Percentiles rank a stretch among this genome's conserved stretches.
phyloP scores from a whole-genome alignment of 2,329 filamentous ascomycete species.

The Cladosporium sp. region DNA sequence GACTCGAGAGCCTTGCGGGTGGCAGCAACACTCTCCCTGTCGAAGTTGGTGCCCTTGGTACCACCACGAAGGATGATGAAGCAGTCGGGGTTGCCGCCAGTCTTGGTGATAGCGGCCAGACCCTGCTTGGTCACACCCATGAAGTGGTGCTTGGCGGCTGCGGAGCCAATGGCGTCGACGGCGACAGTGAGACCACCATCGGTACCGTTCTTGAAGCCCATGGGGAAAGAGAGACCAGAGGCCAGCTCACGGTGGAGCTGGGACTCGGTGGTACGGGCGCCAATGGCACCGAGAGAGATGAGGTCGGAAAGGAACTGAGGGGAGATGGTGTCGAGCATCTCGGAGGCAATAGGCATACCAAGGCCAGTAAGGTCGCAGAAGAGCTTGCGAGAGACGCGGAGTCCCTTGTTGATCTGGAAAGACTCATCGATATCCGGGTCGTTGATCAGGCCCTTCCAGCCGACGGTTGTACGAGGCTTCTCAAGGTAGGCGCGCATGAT shows the following conservation, averaged over 20 bases:
- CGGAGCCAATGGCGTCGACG: constrained; percentile 91
- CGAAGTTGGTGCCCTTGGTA: constrained; percentile 90
- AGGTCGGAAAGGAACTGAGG: constrained; percentile 94
- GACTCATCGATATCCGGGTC: constrained; percentile 97
- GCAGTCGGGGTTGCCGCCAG: constrained; percentile 91
- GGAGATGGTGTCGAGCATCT: constrained; percentile 98
- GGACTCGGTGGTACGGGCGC: constrained; percentile 92
- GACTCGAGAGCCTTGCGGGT: constrained; percentile 75
- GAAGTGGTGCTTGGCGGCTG: constrained; percentile 91
- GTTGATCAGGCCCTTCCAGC: constrained; percentile 98
- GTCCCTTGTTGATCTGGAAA: constrained; percentile 98
- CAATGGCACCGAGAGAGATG: constrained; percentile 86
- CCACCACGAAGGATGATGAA: constrained; percentile 94
- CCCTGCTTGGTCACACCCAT: constrained; percentile 95
- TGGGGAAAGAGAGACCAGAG: constrained; percentile 90
- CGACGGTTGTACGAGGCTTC: constrained; percentile 95
- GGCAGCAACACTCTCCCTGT: constrained; percentile 75
- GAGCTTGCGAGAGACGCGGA: constrained; percentile 79
- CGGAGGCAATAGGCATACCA: constrained; percentile 93
- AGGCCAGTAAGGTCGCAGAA: constrained; percentile 87
- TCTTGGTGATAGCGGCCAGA: constrained; percentile 90
- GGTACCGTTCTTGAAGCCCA: constrained; percentile 99
- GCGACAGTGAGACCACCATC: constrained; percentile 86
- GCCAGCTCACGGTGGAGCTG: constrained; percentile 94
- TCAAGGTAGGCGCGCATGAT: constrained; percentile 98